Evolutionary conservation across 225 moss, liverwort and hornwort species (phyloP), one percentile per base, ranked within the genome.

Genomic region (Climacium dendroides): DNA sequence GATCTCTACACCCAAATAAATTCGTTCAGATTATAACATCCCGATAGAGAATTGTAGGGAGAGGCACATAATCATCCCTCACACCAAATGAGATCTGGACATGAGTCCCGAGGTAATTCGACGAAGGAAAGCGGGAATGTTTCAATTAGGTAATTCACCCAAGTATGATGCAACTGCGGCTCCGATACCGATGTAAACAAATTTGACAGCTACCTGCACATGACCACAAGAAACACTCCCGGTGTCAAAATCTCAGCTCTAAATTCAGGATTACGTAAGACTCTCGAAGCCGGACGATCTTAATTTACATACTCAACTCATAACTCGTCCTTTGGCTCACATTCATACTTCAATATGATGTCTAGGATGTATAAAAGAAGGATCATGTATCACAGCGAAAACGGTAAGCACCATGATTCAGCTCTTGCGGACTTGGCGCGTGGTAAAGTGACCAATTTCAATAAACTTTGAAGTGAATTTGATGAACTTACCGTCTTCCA

Each of bases 1-100:
- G 69, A 97, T 85, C 94, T 97, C 97, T 99, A 88, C 89, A 91
- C 22, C 79, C 87, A 87, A 81, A 87, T 67, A 53, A 81, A 67
- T 77, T 59, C 74, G 52, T 87, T 80, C 70, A 60, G 54, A 73
- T 80, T 39, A 60, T 32, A 60, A 43, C 37, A 63, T 28, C 43
- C 9, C 41, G 52, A 53, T 15, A 35, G 69, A 80, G 75, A 45
- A 25, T 69, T 52, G 48, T 55, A 53, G 47, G 39, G 63, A 55
- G 47, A 63, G 65, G 65, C 64, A 10, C 58, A 50, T 30, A 34
- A 70, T 57, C 24, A 25, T 75, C 67, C 53, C 39, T 52, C 61
- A 58, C 53, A 65, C 47, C 57, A 72, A 70, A 35, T 67, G 48
- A n/a, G 26, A 84, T 58, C 41, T 52, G 50, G 17, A 55, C 28